These are phyloP conservation scores for Nothomitra cinnamomea DNA, from an alignment of 2,329 filamentous ascomycete species.

Conservation along the genomic window DNA sequence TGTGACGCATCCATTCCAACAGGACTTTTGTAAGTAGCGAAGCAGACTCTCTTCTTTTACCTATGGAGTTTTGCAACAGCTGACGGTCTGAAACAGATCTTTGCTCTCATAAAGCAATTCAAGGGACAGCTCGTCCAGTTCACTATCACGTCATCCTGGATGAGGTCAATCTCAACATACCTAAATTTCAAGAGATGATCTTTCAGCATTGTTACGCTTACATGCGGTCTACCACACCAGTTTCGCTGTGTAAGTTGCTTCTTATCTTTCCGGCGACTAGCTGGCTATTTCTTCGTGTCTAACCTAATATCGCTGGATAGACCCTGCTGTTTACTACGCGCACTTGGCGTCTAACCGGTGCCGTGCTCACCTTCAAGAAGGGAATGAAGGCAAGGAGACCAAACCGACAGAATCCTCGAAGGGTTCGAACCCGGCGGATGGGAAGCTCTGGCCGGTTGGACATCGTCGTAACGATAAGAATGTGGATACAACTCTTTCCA, in stretches of 20 bases:
- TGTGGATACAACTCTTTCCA: no score
- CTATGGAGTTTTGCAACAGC: not conserved
- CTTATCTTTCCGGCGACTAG: not conserved
- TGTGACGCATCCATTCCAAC: conserved; percentile 80
- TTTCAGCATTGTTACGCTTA: conserved; percentile 95
- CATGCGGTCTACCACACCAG: conserved; percentile 76
- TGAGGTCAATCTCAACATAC: conserved; percentile 49
- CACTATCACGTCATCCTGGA: conserved; percentile 85
- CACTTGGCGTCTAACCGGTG: conserved; percentile 75
- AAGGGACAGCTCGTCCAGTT: conserved; percentile 82
- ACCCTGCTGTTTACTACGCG: conserved; percentile 87
- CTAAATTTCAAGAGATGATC: conserved; percentile 69
- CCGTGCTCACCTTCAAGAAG: conserved; percentile 47
- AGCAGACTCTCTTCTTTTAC: not conserved
- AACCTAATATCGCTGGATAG: conserved; percentile 10
- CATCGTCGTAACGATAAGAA: no score
- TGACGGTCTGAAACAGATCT: conserved; percentile 24
- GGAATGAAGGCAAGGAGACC: no score
- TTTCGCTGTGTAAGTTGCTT: conserved; percentile 44
- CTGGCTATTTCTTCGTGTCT: not conserved
- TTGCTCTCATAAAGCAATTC: conserved; percentile 60
- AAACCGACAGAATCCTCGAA: no score
- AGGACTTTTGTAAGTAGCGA: conserved; percentile 51
- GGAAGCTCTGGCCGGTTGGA: no score
- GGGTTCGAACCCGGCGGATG: no score